Evolutionary conservation across 208 protist species (phyloP), one percentile per base, ranked within the genome.

Genomic region (Wallacemonas sp.): DNA sequence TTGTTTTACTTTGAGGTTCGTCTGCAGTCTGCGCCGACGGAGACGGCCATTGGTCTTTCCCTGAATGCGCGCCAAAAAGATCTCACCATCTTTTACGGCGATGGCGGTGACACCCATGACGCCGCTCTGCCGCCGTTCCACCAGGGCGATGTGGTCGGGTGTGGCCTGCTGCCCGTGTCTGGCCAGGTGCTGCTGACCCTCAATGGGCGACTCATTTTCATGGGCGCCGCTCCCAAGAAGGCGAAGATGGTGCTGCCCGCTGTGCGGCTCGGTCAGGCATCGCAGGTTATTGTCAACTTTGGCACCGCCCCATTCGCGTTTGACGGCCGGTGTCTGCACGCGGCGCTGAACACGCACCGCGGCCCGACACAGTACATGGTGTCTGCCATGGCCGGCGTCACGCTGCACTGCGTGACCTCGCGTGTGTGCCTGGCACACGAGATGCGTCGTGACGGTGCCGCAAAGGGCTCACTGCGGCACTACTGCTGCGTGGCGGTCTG

Each of bases 1-100:
- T 74, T 94, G 23, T 90, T 88, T 58, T 96, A 96, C 70, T 96
- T 87, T 74, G 91, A 96, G 70, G 89, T 91, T 14, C 91, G 75
- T 30, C 54, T 95, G 24, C 70, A 79, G 47, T 81, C 80, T 0
- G 39, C 54, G 49, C 19, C 70, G 58, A 43, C 34, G 62, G 46
- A 21, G 27, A 55, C 24, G 32, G 32, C 46, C 5, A 41, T 66
- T 36, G 39, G 39, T 2, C 52, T 58, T 14, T 34, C 52, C 2
- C 32, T 58, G 12, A 58, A 52, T n/a, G n/a, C 49, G 24, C 60
- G 68, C 30, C 73, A 62, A 2, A 75, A 76, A 34, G 81, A 87
- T 23, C 60, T 86, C 12, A 47, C 64, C 14, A 82, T 88, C 56
- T 88, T 81, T 30, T 96, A 92, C 73, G 79, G 78, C 41, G 86